A percentile compares a stretch with the other conserved stretches of the same genome.
These are phyloP conservation scores for Colletotrichum spinosum DNA, from an alignment of 2,329 filamentous ascomycete species.

Conservation along the genomic window DNA sequence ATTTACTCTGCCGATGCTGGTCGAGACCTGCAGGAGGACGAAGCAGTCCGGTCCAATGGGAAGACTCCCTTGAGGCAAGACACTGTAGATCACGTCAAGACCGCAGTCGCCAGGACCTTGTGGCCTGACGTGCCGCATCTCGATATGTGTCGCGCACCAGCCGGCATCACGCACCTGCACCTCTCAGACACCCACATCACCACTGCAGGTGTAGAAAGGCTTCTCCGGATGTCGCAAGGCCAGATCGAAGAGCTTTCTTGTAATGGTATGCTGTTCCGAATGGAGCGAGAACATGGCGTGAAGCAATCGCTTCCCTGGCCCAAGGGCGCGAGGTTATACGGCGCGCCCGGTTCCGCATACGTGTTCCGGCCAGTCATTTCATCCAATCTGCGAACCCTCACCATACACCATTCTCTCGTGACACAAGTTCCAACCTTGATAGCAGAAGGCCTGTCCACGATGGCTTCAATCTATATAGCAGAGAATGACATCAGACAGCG, in stretches of 20 bases:
- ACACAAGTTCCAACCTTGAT: slow-evolving; percentile 63
- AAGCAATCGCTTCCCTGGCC: slow-evolving; percentile 43
- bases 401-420: slow-evolving; percentile 70
- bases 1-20: slow-evolving; percentile 49
- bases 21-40: slow-evolving; percentile 41
- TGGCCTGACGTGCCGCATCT: slow-evolving; percentile 35
- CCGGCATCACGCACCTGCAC: slow-evolving; percentile 65
- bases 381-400: slow-evolving; percentile 63
- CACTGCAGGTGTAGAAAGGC: slow-evolving; percentile 51
- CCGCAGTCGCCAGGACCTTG: slow-evolving; percentile 28
- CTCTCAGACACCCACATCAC: slow-evolving; percentile 64
- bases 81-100: slow-evolving; percentile 47
- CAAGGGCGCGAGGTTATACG: slow-evolving; percentile 49
- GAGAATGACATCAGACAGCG: slow-evolving; percentile 58
- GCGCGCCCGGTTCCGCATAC: slow-evolving; percentile 58
- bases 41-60: slow-evolving; percentile 45
- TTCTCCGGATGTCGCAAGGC: slow-evolving; percentile 57
- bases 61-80: slow-evolving; percentile 46
- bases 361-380: slow-evolving; percentile 65
- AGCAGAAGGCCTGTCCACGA: slow-evolving; percentile 49
- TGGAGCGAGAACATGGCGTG: background rate
- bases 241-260: slow-evolving; percentile 66
- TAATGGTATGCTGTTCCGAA: slow-evolving; percentile 50
- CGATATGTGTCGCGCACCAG: slow-evolving; percentile 41
- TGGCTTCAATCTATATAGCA: slow-evolving; percentile 54